Conservation (phyloP, 345 rosid species). For the Linum trigynum region DNA sequence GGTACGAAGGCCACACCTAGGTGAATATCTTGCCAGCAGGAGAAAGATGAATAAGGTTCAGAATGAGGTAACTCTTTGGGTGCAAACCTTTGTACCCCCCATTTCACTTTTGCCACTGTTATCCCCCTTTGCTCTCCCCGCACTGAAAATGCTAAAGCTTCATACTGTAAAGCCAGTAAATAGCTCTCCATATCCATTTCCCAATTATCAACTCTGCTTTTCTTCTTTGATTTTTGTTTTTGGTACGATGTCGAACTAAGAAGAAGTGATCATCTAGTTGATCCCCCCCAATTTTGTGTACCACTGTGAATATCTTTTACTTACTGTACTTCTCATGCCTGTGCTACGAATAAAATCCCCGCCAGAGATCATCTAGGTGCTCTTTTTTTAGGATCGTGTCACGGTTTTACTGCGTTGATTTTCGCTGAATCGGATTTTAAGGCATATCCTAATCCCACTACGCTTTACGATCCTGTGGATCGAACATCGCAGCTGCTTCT, state of each 20-base stretch:
- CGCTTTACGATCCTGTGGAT: too few species aligned
- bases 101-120: conserved; percentile 15
- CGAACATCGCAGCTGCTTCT: too few species aligned
- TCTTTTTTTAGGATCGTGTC: too few species aligned
- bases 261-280: neutral
- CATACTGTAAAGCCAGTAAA: conserved; percentile 21
- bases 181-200: conserved; percentile 12
- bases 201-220: neutral
- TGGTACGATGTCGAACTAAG: neutral
- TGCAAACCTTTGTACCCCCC: conserved; percentile 14
- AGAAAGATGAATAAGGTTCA: conserved; percentile 21
- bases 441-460: too few species aligned
- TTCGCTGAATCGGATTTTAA: too few species aligned
- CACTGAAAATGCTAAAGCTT: neutral
- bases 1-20: conserved; percentile 14
- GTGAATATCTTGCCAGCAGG: conserved; percentile 1
- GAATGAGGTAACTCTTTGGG: conserved; percentile 17
- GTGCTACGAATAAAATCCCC: neutral
- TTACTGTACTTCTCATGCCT: neutral
- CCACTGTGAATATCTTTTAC: neutral
- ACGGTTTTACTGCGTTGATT: too few species aligned
- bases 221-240: too few species aligned
- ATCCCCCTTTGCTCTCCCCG: neutral
- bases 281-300: neutral
- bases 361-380: too few species aligned